Evolutionary conservation across 2,329 filamentous ascomycete species (phyloP), one percentile per base, ranked within the genome.

Genomic region (Fusarium sp.): DNA sequence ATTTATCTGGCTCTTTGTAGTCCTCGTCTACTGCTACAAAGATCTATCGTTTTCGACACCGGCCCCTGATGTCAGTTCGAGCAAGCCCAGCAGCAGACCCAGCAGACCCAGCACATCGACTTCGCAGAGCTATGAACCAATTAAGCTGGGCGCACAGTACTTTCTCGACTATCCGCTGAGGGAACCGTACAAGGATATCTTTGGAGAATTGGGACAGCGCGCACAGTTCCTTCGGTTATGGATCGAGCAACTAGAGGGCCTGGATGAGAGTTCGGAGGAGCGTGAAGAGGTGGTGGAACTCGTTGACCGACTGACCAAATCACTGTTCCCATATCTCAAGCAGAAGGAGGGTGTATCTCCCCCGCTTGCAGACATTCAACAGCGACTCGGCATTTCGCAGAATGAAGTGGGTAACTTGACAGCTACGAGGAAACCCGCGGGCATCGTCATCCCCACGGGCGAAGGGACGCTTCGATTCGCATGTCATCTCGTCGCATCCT

Each of bases 371-470:
- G 47, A 45, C 1, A 68, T 78, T 3, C 63, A 73, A 43, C 4
- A 59, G 3, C 68, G 76, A 37, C 60, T 78, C 8, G 47, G 61
- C 2, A 61, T 76, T 22, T 6, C 65, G 2, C 50, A 70, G 40
- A 37, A 33, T 0, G 62, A 17, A 1, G 45, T 58, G 8, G 76
- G 70, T 40, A 38, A 40, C 1, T 65, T 73, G 1, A 76, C 75
- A 10, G 2, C 52, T 3, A 20, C 72, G 54, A 65, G 37, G 33
- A 63, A 2, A 15, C 33, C 73, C 72, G 40, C 77, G 67, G 83
- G 82, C 2, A 81, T 84, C 33, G 81, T 84, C 30, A 83, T 84
- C 17, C 80, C 83, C 14, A 79, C 79, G 0, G 81, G 82, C 8
- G 76, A 76, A 2, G 74, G 75, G 20, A 78, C 75, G 2, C 71